Conservation (phyloP, 345 rosid genomes). For the Conringia planisiliqua region DNA sequence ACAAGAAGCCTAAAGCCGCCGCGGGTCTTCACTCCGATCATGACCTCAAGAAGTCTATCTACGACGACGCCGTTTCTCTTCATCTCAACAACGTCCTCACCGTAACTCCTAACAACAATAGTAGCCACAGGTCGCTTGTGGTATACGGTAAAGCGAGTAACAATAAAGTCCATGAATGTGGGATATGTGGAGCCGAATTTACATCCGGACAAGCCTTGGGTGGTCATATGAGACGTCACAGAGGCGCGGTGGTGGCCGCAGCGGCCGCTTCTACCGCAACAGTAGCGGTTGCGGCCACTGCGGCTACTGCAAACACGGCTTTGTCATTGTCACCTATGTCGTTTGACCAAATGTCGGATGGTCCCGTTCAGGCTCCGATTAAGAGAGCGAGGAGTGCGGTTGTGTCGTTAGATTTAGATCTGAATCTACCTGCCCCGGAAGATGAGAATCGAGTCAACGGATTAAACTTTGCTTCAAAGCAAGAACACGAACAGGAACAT, state of each 20-base stretch:
- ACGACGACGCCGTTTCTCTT: conserved; percentile 49
- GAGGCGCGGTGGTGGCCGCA: conserved; percentile 37
- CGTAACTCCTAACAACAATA: conserved; percentile 23
- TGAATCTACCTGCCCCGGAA: conserved; percentile 94
- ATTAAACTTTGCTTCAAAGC: conserved; percentile 52
- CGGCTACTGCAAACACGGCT: conserved; percentile 34
- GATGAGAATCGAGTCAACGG: conserved; percentile 53
- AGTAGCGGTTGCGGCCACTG: conserved; percentile 11
- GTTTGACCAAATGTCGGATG: conserved; percentile 32
- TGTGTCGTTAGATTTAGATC: conserved; percentile 81
- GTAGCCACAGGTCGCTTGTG: conserved; percentile 29
- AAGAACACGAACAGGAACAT: conserved; percentile 38
- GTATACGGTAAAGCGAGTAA: conserved; percentile 17
- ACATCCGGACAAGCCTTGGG: conserved; percentile 97
- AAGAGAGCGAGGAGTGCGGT: conserved; percentile 42
- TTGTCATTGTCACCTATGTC: conserved; percentile 50
- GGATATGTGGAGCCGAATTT: conserved; percentile 85
- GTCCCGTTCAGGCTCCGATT: conserved; percentile 38
- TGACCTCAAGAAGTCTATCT: conserved; percentile 41
- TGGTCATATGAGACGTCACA: conserved; percentile 96
- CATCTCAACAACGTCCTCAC: conserved; percentile 43
- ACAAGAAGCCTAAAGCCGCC: conserved; percentile 67
- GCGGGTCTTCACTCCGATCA: conserved; percentile 14
- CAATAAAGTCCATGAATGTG: conserved; percentile 82
- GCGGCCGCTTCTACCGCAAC: conserved; percentile 20